These are phyloP conservation scores for Wickerhamiella spandovensis DNA, from an alignment of 805 yeast genomes.

Conservation along the genomic window DNA sequence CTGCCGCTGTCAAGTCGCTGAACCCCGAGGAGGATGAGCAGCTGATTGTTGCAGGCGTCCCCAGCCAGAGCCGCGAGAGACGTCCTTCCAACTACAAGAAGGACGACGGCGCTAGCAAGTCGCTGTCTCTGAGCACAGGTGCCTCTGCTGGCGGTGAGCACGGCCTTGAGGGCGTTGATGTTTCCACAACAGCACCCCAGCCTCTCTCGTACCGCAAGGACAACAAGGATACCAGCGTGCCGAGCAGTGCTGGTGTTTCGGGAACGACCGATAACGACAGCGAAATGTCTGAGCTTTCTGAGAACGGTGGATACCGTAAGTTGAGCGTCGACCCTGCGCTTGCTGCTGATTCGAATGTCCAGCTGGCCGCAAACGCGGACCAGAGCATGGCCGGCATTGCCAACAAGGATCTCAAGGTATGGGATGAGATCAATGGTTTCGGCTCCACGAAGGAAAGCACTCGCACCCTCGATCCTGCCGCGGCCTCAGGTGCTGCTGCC, in stretches of 20 bases:
- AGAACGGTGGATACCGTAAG: not conserved
- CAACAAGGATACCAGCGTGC: not conserved
- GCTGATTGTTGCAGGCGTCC: not conserved
- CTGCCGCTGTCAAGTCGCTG: constrained; percentile 3
- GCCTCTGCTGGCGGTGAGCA: constrained; percentile 3
- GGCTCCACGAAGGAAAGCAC: not conserved
- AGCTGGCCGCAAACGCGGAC: not conserved
- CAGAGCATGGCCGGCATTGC: not conserved
- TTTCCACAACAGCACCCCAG: not conserved
- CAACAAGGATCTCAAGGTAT: not conserved
- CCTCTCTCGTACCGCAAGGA: constrained; percentile 1
- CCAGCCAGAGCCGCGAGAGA: not conserved
- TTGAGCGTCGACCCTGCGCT: not conserved
- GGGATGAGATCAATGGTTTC: not conserved
- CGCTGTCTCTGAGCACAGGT: not conserved
- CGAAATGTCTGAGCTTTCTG: not conserved
- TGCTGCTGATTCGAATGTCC: not conserved
- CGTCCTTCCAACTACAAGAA: constrained; percentile 1
- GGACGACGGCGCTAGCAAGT: not conserved
- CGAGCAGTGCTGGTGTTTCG: constrained; percentile 1
- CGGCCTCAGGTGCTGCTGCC: not conserved
- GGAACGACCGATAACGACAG: not conserved
- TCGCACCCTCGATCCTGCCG: not conserved
- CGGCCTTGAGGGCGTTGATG: not conserved
- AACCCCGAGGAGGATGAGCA: not conserved